Evolutionary conservation across 768 basidiomycete genomes (phyloP).

Genomic region (Rubroboletus pulcherrimus): DNA sequence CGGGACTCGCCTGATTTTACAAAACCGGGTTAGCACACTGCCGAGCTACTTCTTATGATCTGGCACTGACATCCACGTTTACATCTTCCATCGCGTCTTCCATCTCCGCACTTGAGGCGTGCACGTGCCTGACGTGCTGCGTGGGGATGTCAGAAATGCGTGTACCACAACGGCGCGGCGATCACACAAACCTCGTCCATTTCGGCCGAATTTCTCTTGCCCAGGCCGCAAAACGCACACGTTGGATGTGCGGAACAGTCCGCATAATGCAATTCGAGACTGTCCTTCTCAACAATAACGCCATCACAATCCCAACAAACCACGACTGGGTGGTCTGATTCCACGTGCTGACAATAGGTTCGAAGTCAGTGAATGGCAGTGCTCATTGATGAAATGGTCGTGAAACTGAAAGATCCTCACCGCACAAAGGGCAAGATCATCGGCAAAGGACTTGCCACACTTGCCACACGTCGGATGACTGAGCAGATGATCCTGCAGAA

Average conservation of each 20-base stretch:
- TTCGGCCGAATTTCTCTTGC: slow-evolving; percentile 11
- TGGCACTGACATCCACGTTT: slow-evolving; percentile 2
- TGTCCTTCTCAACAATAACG: slow-evolving; percentile 17
- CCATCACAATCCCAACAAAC: slow-evolving; percentile 32
- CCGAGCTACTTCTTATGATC: not conserved
- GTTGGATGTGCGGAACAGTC: slow-evolving; percentile 22
- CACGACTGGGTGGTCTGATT: slow-evolving; percentile 20
- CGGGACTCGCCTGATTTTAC: slow-evolving; percentile 1
- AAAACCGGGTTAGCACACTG: slow-evolving; percentile 1
- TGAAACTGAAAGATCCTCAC: slow-evolving; percentile 10
- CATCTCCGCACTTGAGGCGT: slow-evolving; percentile 6
- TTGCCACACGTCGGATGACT: slow-evolving; percentile 23
- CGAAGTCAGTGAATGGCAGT: not conserved
- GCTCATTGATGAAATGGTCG: not conserved
- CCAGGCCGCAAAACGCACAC: slow-evolving; percentile 18
- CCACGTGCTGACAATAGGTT: slow-evolving; percentile 19
- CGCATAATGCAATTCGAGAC: slow-evolving; percentile 22
- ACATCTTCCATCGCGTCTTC: not conserved
- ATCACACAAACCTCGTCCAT: slow-evolving; percentile 22
- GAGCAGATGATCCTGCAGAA: slow-evolving; percentile 25
- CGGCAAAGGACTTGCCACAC: slow-evolving; percentile 18
- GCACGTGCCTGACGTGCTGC: slow-evolving; percentile 22
- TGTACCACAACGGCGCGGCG: not conserved
- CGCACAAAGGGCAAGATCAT: slow-evolving; percentile 17
- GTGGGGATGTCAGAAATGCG: slow-evolving; percentile 5